Base-by-base conservation (phyloP, 352 stramenopile species). In the Elongisporangium undulatum region DNA sequence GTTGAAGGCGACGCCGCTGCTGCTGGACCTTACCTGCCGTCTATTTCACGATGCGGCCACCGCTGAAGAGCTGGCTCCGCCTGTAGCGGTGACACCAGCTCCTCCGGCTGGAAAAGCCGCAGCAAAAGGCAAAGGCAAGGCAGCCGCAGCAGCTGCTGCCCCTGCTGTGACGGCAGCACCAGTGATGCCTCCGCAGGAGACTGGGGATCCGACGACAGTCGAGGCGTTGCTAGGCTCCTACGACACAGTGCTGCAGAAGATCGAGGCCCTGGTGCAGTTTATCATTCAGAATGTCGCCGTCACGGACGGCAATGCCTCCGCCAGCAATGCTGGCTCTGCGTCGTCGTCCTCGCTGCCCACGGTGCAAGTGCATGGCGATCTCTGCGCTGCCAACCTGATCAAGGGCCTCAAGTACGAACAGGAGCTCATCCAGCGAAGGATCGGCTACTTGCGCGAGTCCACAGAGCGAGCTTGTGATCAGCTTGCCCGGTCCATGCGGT, bases 401-500 rank as follows among this genome's bases (percentile, higher is more conserved):
- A 78, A 75, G 39, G 80, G 77, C 24, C 67, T 90, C 54, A 67
- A 63, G 24, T 91, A 87, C 59, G 82, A 94, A 53, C 73, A 86
- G 48, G 69, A 74, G 6, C 55, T 85, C 8, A 75, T 91, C 48
- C 55, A 73, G 53, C 63, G 67, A 2, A 79, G 82, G 4, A 70
- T 94, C 13, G 55, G 61, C 2, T 85, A 69, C 34, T 67, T 94
- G 16, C 72, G 79, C 38, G 68, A 82, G 19, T 62, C 63, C 4
- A 63, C 71, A 1, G 60, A 84, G n/a, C 70, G 58, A 7, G 66
- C 63, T n/a, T 74, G 76, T 26, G 75, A 88, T 10, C 67, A 86
- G 56, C 67, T 88, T 1, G 68, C 59, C 16, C 63, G 68, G 6
- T 67, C 71, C 4, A 75, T 89, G 61, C 75, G 69, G 5, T 69